phyloP scores from a whole-genome alignment of 306 rosid species.

The Vigna mungo region DNA sequence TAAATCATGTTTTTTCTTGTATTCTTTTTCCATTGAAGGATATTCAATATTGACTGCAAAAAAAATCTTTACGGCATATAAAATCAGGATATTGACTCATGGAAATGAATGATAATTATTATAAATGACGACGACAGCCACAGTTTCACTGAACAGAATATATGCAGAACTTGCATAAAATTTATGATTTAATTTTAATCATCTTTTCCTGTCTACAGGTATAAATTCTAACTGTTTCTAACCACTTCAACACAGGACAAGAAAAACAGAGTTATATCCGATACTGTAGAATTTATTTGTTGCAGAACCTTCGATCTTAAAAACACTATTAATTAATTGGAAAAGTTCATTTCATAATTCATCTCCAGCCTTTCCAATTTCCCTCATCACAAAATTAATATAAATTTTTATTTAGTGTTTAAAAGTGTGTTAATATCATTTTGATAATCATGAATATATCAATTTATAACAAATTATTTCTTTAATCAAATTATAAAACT shows the following conservation, averaged over 20 bases:
- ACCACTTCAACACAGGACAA: no score
- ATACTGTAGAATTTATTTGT: no score
- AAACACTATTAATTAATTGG: no score
- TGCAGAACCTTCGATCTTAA: background rate
- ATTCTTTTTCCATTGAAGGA: constrained; percentile 28
- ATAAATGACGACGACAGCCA: background rate
- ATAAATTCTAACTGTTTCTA: no score
- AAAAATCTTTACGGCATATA: constrained; percentile 8
- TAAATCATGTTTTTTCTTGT: constrained; percentile 47
- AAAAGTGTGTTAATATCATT: background rate
- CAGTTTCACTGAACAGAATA: background rate
- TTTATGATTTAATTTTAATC: no score
- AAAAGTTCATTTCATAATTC: no score
- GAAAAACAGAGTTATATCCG: no score
- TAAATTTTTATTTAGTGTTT: no score
- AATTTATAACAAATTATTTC: background rate
- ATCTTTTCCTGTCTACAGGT: no score
- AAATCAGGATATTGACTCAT: constrained; percentile 13
- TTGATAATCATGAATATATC: background rate
- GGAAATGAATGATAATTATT: constrained; percentile 29
- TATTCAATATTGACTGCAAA: constrained; percentile 5
- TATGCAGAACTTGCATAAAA: background rate
- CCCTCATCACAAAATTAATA: background rate
- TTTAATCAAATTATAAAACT: no score
- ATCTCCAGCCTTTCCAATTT: background rate